These are phyloP conservation scores for Acidiella bohemica DNA, from an alignment of 495 filamentous ascomycete genomes.

Conservation along the genomic window DNA sequence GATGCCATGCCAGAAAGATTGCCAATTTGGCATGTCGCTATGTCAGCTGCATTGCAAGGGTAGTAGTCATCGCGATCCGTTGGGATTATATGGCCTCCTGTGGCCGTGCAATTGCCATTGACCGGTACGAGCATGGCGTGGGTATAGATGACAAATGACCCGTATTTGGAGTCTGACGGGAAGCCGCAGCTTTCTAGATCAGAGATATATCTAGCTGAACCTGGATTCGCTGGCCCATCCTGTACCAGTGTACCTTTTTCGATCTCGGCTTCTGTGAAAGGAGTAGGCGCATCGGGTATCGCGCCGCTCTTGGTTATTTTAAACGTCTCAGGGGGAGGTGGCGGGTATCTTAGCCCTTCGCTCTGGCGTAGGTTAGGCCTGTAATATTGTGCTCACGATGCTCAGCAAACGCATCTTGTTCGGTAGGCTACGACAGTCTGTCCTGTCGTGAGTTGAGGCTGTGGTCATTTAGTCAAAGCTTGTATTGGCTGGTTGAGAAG, in stretches of 20 bases:
- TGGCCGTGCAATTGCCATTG: slow-evolving; percentile 17
- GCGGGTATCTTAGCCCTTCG: neutral
- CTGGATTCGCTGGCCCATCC: neutral
- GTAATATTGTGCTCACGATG: no score
- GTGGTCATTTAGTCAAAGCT: no score
- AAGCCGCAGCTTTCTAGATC: neutral
- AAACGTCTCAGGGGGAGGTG: neutral
- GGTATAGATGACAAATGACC: slow-evolving; percentile 16
- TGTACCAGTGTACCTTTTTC: neutral
- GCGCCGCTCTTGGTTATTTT: neutral
- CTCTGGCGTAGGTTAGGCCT: no score
- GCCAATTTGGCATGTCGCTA: slow-evolving; percentile 12
- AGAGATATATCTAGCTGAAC: neutral
- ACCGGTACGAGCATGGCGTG: slow-evolving; percentile 16
- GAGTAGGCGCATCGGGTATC: neutral
- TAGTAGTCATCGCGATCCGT: slow-evolving; percentile 15
- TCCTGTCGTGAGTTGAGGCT: no score
- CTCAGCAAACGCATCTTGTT: no score
- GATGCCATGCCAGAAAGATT: slow-evolving; percentile 17
- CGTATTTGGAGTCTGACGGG: neutral
- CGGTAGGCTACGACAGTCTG: no score
- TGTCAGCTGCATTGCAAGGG: slow-evolving; percentile 5
- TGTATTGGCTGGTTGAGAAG: no score
- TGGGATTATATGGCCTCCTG: slow-evolving; percentile 16
- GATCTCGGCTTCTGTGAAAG: neutral